A percentile compares a stretch with the other conserved stretches of the same genome.
phyloP scores from a whole-genome alignment of 495 filamentous ascomycete genomes.

The Cairneyella variabilis region DNA sequence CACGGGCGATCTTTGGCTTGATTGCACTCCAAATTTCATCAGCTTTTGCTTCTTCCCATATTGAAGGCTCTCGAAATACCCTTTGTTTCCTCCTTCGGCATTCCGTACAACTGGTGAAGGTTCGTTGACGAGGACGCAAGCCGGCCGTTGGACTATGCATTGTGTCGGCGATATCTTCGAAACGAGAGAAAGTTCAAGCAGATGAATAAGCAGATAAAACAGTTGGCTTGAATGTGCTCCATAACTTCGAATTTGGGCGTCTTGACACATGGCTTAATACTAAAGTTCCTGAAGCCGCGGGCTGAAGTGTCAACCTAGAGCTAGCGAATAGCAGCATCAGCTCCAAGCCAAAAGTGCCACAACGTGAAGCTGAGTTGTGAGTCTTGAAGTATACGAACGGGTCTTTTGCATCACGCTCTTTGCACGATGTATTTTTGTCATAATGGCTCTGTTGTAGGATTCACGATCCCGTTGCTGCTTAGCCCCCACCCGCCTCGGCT shows the following conservation, averaged over 20 bases:
- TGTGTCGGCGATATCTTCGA: neutral
- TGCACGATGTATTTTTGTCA: neutral
- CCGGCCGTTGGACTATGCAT: constrained; percentile 17
- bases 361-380: neutral
- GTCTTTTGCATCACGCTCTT: neutral
- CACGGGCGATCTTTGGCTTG: constrained; percentile 27
- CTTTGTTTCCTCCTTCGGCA: constrained; percentile 26
- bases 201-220: neutral
- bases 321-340: constrained; percentile 20
- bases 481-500: neutral
- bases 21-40: constrained; percentile 17
- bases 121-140: constrained; percentile 20
- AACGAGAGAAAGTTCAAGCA: neutral
- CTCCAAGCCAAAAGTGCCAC: constrained; percentile 22
- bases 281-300: neutral
- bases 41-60: neutral
- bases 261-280: constrained; percentile 12
- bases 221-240: neutral
- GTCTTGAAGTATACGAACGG: neutral
- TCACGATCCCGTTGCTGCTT: neutral
- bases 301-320: neutral
- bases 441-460: neutral
- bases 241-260: neutral
- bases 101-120: constrained; percentile 24
- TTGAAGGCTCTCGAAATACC: constrained; percentile 2